Evolutionary conservation across 202 grass and related monocot species (phyloP), one percentile per base, ranked within the genome.

Genomic region (Saccharum hybrid): DNA sequence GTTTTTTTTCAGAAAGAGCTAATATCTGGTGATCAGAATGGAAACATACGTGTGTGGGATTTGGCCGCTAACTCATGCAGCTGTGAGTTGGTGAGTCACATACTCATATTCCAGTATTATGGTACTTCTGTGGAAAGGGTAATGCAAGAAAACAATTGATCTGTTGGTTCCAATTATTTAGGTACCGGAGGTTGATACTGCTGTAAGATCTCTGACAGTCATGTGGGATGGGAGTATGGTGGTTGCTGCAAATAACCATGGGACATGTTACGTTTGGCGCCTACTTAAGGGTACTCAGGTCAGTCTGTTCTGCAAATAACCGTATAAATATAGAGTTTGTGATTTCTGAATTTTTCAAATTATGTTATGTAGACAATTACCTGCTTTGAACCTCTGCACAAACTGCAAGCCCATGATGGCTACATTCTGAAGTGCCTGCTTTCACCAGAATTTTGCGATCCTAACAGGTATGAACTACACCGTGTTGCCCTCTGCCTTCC

Each of bases 181-280:
- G 92, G 95, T 96, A 51, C 96, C 93, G n/a, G 96, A 94, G 63
- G 92, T 89, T 22, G 93, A 98, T 86, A 96, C 93, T 45, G 96
- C 96, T 89, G 89, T 98, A 77, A 98, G 96, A 82, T 98, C 89
- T 86, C 86, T 98, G 78, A 96, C 89, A 65, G 93, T 98, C 31
- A 98, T 98, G 93, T 96, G 96, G 96, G 96, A 98, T 74, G 96
- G 93, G 31, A 96, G 92, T 83, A 98, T 98, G 93, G 93, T 98
- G 64, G 96, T 94, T 74, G 93, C 93, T 90, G 93, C 93, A 76
- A 98, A 96, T 90, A 98, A 96, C 84, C 85, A 39, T 28, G 96
- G n/a, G 75, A 96, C 93, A 76, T 98, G 96, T 80, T 98, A 96
- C 22, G 96, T 96, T 56, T 98, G 93, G 93, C 91, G 91, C 61